Base-by-base conservation (phyloP, 495 filamentous ascomycete species). In the Xylaria cubensis region DNA sequence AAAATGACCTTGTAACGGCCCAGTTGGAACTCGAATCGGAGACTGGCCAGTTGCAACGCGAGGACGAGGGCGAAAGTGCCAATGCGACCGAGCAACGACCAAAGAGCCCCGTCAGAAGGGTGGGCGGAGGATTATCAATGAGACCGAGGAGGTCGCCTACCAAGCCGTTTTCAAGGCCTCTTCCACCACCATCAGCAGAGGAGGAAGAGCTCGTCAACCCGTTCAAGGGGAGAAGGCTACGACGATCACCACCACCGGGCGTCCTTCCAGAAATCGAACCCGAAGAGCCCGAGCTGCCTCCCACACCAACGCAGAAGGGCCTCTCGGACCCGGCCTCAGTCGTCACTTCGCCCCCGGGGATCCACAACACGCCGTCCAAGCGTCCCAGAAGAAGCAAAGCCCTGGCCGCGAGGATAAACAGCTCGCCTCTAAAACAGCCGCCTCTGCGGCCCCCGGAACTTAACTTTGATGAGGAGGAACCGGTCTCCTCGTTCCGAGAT, bases 281-380 rank as follows among this genome's bases (percentile, higher is more conserved):
- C 0, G 80, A 82, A 21, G 91, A 94, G 73, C 91, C 90, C 10
- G 90, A 92, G 46, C 82, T 94, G 29, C 92, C 92, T 10, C 90
- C 90, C 12, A 93, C 91, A 4, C 91, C 91, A 24, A 89, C 88
- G 41, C 86, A 91, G 69, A 74, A 85, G 50, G 88, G 89, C 4
- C 80, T 91, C 67, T 87, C 79, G 17, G 86, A 89, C 73, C 86
- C 86, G 6, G 78, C 84, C 26, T 74, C 75, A 4, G 78, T 86
- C 36, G 85, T 82, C 69, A 86, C 84, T 0, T 86, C 87, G 26
- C 86, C 86, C 0, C 74, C 76, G 13, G 87, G 88, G 6, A 88
- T 89, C 55, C 85, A 88, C 74, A 84, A 86, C 64, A 86, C 84
- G 3, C 85, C 86, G 24, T 83, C 86, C 56, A 80, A 80, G 75